Evolutionary conservation across 768 basidiomycete genomes (phyloP).

Genomic region (Cantharellus cinnabarinus): DNA sequence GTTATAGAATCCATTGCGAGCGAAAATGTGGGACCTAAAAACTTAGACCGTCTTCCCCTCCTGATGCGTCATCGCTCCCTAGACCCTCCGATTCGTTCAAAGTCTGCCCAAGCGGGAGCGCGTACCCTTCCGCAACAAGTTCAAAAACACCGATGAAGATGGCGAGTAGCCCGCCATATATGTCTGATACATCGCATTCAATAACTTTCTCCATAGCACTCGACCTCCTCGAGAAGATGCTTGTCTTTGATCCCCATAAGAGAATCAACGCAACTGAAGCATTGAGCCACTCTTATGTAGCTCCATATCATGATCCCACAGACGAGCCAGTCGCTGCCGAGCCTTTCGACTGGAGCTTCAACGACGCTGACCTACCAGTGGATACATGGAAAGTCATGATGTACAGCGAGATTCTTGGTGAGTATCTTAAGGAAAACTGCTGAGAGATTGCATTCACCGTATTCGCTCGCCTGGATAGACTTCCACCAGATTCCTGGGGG

Average conservation of each 20-base stretch:
- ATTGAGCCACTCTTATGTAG: slow-evolving; percentile 83
- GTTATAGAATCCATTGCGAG: slow-evolving; percentile 97
- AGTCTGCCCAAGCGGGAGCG: slow-evolving; percentile 90
- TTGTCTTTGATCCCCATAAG: slow-evolving; percentile 94
- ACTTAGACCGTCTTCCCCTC: not conserved
- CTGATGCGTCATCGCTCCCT: slow-evolving; percentile 1
- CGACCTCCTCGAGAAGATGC: slow-evolving; percentile 94
- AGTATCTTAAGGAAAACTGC: slow-evolving; percentile 12
- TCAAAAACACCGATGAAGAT: slow-evolving; percentile 62
- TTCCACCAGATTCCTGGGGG: no score
- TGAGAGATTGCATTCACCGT: no score
- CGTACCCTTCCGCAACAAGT: slow-evolving; percentile 85
- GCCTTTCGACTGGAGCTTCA: slow-evolving; percentile 98
- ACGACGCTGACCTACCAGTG: slow-evolving; percentile 94
- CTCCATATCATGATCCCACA: slow-evolving; percentile 94
- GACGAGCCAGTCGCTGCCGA: slow-evolving; percentile 89
- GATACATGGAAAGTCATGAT: slow-evolving; percentile 99
- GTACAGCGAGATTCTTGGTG: slow-evolving; percentile 95
- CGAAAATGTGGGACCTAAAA: slow-evolving; percentile 49
- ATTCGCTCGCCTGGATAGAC: no score
- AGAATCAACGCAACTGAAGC: slow-evolving; percentile 85
- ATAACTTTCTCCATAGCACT: slow-evolving; percentile 33
- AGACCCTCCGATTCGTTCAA: slow-evolving; percentile 98
- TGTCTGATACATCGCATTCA: slow-evolving; percentile 5
- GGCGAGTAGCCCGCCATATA: slow-evolving; percentile 32